A percentile compares a stretch with the other conserved stretches of the same genome.
Conservation (phyloP, 345 rosid species). For the Rhodamnia argentea region DNA sequence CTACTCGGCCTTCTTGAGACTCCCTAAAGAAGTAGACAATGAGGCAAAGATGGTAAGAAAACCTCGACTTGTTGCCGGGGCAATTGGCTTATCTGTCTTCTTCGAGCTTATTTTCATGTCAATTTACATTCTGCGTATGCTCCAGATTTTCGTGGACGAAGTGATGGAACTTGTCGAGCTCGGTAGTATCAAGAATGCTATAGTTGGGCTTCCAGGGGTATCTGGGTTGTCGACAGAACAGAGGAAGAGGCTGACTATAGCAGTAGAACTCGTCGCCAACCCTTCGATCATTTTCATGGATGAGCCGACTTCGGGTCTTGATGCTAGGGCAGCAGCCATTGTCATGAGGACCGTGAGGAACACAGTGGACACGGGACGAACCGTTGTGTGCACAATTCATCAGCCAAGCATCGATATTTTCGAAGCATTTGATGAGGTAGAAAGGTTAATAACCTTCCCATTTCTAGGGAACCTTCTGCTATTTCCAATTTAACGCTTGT, state of each 20-base stretch:
- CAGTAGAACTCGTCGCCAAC: slow-evolving; percentile 53
- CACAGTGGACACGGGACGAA: slow-evolving; percentile 46
- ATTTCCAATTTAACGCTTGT: not conserved
- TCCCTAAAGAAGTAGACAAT: slow-evolving; percentile 58
- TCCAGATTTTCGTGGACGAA: slow-evolving; percentile 40
- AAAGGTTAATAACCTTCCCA: not conserved
- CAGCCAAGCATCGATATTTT: slow-evolving; percentile 54
- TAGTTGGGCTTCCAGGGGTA: slow-evolving; percentile 45
- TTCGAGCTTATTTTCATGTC: not conserved
- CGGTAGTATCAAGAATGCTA: slow-evolving; percentile 20
- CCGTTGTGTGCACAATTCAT: slow-evolving; percentile 54
- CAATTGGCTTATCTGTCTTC: not conserved
- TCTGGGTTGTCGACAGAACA: slow-evolving; percentile 49
- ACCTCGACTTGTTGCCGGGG: not conserved
- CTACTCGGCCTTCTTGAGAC: slow-evolving; percentile 87
- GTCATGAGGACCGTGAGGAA: slow-evolving; percentile 50
- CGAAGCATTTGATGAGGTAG: slow-evolving; percentile 47
- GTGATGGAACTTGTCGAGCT: slow-evolving; percentile 41
- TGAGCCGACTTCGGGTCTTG: slow-evolving; percentile 48
- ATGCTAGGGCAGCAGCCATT: slow-evolving; percentile 53
- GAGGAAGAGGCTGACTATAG: slow-evolving; percentile 46
- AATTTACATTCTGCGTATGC: not conserved
- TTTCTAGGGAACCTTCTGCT: not conserved
- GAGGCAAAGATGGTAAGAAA: slow-evolving; percentile 62
- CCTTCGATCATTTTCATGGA: slow-evolving; percentile 61